Percentiles rank a stretch among this genome's conserved stretches.
These are phyloP conservation scores for Naganishia onofrii DNA, from an alignment of 768 basidiomycete species.

Conservation along the genomic window DNA sequence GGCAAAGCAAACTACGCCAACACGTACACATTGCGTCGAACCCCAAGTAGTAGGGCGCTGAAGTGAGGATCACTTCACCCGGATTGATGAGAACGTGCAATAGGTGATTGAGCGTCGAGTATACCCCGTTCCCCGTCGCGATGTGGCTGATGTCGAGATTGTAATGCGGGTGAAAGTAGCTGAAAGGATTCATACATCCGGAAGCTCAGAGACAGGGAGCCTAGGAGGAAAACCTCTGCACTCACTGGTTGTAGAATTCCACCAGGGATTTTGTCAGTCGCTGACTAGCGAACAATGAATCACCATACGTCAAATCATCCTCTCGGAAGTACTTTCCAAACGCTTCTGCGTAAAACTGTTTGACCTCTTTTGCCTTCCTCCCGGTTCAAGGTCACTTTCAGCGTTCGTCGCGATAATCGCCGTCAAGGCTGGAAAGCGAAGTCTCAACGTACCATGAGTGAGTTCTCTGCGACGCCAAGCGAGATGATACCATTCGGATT, in stretches of 20 bases:
- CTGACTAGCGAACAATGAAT: constrained; percentile 47
- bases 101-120: constrained; percentile 44
- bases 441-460: constrained; percentile 46
- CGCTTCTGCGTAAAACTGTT: constrained; percentile 40
- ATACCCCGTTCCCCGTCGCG: constrained; percentile 29
- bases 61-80: constrained; percentile 45
- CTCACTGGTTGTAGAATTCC: constrained; percentile 41
- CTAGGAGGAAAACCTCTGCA: too few species aligned
- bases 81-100: constrained; percentile 47
- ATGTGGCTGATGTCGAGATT: constrained; percentile 18
- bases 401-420: too few species aligned
- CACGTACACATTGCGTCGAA: constrained; percentile 35
- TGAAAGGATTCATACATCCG: too few species aligned
- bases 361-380: constrained; percentile 26
- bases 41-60: constrained; percentile 43
- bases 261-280: constrained; percentile 42
- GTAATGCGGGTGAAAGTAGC: constrained; percentile 37
- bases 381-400: too few species aligned
- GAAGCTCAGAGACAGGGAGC: too few species aligned
- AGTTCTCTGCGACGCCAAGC: constrained; percentile 48
- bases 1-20: too few species aligned
- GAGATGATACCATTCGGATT: constrained; percentile 50
- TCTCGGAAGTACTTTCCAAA: constrained; percentile 38
- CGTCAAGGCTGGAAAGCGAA: too few species aligned
- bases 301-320: constrained; percentile 45